Conservation (phyloP, 148 eudicot genomes). For the Diospyros lotus region DNA sequence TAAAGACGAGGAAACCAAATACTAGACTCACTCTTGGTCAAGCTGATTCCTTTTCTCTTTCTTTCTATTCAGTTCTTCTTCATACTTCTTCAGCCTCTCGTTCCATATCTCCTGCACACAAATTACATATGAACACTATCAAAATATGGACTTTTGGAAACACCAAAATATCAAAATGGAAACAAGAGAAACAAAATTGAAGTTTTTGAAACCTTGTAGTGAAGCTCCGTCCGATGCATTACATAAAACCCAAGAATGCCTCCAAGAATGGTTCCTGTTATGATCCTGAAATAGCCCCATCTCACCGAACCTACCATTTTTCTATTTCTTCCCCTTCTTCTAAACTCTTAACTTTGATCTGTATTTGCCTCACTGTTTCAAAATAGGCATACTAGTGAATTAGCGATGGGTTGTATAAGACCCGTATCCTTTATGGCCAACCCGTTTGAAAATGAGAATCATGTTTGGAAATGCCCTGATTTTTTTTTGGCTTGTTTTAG, state of each 20-base stretch:
- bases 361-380: too few relatives aligned
- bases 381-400: too few relatives aligned
- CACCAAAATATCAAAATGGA: not conserved
- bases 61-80: conserved; percentile 34
- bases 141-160: not conserved
- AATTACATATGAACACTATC: not conserved
- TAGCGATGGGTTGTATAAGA: too few relatives aligned
- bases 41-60: conserved; percentile 17
- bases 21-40: conserved; percentile 17
- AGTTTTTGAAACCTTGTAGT: conserved; percentile 38
- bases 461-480: too few relatives aligned
- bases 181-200: not conserved
- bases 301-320: conserved; percentile 19
- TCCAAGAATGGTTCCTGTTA: conserved; percentile 42
- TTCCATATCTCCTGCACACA: conserved; percentile 43
- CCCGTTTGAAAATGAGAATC: too few relatives aligned
- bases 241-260: conserved; percentile 47
- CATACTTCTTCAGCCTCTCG: conserved; percentile 49
- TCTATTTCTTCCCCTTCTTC: not conserved
- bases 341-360: not conserved
- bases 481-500: too few relatives aligned
- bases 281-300: conserved; percentile 52
- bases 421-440: too few relatives aligned
- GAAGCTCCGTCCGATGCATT: conserved; percentile 44
- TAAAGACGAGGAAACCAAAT: not conserved